Evolutionary conservation across 495 filamentous ascomycete species (phyloP), one percentile per base, ranked within the genome.

Genomic region (Xylaria venustula): DNA sequence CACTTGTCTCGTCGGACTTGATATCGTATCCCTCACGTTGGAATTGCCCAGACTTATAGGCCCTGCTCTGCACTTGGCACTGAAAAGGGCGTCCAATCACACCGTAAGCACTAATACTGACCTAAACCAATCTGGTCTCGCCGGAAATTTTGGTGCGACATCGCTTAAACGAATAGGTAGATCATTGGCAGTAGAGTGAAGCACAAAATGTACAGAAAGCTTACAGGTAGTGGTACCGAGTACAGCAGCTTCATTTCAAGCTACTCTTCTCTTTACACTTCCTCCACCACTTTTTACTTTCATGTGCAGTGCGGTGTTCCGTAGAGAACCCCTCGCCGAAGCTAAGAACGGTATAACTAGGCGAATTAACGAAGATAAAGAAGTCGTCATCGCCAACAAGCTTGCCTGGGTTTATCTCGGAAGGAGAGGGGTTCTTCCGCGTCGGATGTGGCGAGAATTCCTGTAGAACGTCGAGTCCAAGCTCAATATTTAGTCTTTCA

Each of bases 381-480:
- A 71, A 71, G n/a, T 71, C 64, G 30, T 69, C 69, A 9, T 71
- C 69, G 30, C 69, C 66, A 17, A 67, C 66, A 8, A 71, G 23
- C 23, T 51, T 64, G 41, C 58, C 58, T 22, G 58, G 58, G 28
- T 41, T 54, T 15, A 61, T 48, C 42, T 61, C 58, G 2, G 58
- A 48, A n/a, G 48, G 42, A 9, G 25, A 37, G 22, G 58, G 58
- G 1, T 48, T n/a, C 7, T 48, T 47, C 58, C 58, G 54, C 3
- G 1, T 54, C 12, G 58, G 49, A 6, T 48, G 8, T 28, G 58
- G 58, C 25, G 58, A 61, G 15, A 47, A 61, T 48, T 61, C 49
- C 40, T 61, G 58, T 2, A 61, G 42, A 11, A 54, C 58, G 32
- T 61, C 58, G 4, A 61, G 40, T 19, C 50, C 50, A 23, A 53